Evolutionary conservation across 2,329 filamentous ascomycete genomes (phyloP).

Genomic region (Pseudogymnoascus verrucosus): DNA sequence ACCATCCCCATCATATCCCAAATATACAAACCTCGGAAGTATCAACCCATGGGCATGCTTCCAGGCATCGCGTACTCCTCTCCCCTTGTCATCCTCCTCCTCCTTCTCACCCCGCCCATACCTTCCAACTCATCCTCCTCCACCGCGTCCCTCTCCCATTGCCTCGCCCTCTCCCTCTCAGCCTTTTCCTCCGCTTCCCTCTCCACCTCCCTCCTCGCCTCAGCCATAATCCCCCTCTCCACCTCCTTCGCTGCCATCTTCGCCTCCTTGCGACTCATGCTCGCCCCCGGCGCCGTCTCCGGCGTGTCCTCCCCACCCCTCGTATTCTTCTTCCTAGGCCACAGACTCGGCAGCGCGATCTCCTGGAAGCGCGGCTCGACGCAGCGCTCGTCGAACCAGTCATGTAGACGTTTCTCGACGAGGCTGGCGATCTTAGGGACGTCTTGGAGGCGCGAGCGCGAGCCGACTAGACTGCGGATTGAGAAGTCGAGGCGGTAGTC

Average conservation of each 20-base stretch:
- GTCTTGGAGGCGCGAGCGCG: slow-evolving; percentile 71
- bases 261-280: slow-evolving; percentile 46
- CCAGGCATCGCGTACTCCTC: slow-evolving; percentile 30
- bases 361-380: slow-evolving; percentile 84
- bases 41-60: slow-evolving; percentile 25
- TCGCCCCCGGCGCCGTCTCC: slow-evolving; percentile 29
- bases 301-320: slow-evolving; percentile 58
- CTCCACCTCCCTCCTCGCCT: slow-evolving; percentile 27
- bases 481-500: slow-evolving; percentile 81
- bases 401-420: slow-evolving; percentile 69
- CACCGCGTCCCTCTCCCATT: slow-evolving; percentile 8
- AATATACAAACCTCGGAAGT: not conserved
- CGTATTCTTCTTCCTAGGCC: slow-evolving; percentile 79
- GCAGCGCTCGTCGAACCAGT: slow-evolving; percentile 81
- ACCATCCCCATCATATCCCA: not conserved
- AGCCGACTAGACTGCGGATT: slow-evolving; percentile 70
- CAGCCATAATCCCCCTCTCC: slow-evolving; percentile 39
- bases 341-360: slow-evolving; percentile 72
- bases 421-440: slow-evolving; percentile 84
- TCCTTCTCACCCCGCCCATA: slow-evolving; percentile 14
- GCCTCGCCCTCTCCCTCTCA: slow-evolving; percentile 26
- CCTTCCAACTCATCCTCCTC: slow-evolving; percentile 3
- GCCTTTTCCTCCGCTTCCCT: slow-evolving; percentile 20
- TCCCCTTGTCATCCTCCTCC: slow-evolving; percentile 27
- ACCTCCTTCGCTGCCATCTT: slow-evolving; percentile 44